A percentile compares a stretch with the other conserved stretches of the same genome.
Conservation (phyloP, 306 rosid species). For the Senna tora region DNA sequence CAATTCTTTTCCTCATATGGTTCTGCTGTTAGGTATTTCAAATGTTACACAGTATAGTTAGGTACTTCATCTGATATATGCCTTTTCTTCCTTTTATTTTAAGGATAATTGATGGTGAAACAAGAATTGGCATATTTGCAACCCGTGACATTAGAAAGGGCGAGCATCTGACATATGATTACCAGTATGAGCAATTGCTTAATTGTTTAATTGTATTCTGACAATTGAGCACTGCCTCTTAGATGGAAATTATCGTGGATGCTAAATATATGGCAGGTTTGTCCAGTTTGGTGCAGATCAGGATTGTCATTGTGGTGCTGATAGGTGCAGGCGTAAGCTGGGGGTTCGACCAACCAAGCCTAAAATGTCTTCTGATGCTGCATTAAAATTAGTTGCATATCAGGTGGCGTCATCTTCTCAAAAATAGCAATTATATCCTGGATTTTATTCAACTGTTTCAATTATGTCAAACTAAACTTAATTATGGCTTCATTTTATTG, state of each 20-base stretch:
- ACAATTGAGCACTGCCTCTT: slow-evolving; percentile 12
- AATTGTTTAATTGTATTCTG: slow-evolving; percentile 33
- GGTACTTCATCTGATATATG: slow-evolving; percentile 30
- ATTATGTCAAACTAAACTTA: slow-evolving; percentile 29
- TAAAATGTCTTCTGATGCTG: slow-evolving; percentile 85
- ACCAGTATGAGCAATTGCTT: slow-evolving; percentile 73
- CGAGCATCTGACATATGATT: slow-evolving; percentile 92
- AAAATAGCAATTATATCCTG: slow-evolving; percentile 55
- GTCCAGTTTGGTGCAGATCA: slow-evolving; percentile 99
- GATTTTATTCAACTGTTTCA: slow-evolving; percentile 35
- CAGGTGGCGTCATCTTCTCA: slow-evolving; percentile 77
- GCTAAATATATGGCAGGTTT: slow-evolving; percentile 88
- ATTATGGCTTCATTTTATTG: slow-evolving; percentile 22
- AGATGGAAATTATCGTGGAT: slow-evolving; percentile 25
- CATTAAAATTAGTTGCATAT: slow-evolving; percentile 79
- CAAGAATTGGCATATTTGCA: slow-evolving; percentile 93
- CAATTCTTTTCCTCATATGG: slow-evolving; percentile 40
- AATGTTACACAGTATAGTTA: slow-evolving; percentile 5
- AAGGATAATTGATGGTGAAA: slow-evolving; percentile 96
- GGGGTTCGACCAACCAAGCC: slow-evolving; percentile 87
- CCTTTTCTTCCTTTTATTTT: slow-evolving; percentile 23
- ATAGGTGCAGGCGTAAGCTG: slow-evolving; percentile 78
- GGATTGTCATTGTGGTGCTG: slow-evolving; percentile 98
- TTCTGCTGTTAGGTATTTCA: slow-evolving; percentile 16
- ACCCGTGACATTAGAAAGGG: slow-evolving; percentile 75